A percentile compares a stretch with the other conserved stretches of the same genome.
phyloP scores from a whole-genome alignment of 805 yeast genomes.

The Scheffersomyces coipomensis region DNA sequence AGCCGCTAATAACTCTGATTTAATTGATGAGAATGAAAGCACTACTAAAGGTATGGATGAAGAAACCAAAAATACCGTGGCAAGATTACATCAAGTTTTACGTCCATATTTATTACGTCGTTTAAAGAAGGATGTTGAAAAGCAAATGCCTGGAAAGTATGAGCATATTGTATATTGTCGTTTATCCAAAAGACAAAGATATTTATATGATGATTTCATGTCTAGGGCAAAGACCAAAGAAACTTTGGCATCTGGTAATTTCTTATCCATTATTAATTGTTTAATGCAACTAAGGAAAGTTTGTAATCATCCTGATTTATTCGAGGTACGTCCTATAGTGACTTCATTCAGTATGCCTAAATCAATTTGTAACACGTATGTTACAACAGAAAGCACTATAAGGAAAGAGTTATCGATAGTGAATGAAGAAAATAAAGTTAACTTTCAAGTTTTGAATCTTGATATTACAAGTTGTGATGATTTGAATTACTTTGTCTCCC shows the following conservation, averaged over 20 bases:
- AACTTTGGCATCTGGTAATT: constrained; percentile 91
- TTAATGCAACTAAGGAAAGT: constrained; percentile 97
- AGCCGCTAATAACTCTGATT: constrained; percentile 47
- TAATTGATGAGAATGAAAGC: constrained; percentile 37
- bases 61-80: constrained; percentile 82
- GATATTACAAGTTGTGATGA: constrained; percentile 48
- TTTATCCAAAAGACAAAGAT: constrained; percentile 87
- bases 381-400: constrained; percentile 36
- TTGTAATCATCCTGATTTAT: constrained; percentile 93
- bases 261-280: constrained; percentile 91
- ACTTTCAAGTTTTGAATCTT: constrained; percentile 61
- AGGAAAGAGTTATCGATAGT: constrained; percentile 19
- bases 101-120: constrained; percentile 91
- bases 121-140: constrained; percentile 93
- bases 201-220: constrained; percentile 93
- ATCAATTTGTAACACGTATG: constrained; percentile 56
- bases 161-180: constrained; percentile 94
- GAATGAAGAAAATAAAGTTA: constrained; percentile 22
- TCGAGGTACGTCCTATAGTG: constrained; percentile 91
- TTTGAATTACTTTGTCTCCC: constrained; percentile 46
- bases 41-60: constrained; percentile 48
- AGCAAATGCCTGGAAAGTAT: constrained; percentile 97
- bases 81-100: constrained; percentile 86
- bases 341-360: constrained; percentile 80
- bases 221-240: constrained; percentile 93